Base-by-base conservation (phyloP, 177 flowering plant species). In the Vitis hybrid region DNA sequence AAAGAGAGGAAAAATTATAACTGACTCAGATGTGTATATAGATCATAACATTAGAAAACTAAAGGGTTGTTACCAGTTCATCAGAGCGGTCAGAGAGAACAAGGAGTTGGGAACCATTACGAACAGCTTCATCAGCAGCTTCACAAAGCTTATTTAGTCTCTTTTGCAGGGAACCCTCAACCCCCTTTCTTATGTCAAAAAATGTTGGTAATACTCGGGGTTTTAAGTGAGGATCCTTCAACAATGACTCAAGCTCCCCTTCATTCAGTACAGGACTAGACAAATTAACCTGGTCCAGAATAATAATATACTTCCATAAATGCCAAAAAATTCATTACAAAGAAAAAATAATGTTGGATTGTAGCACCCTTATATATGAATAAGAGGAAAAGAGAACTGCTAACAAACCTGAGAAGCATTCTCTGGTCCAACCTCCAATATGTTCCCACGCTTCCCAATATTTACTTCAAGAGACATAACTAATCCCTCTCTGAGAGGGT, bases 381-480 rank as follows among this genome's bases (percentile, higher is more conserved):
- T 11, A 3, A 3, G 56, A 56, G 20, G 15, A 58, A 66, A 31
- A 19, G 54, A 44, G 17, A 58, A 66, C 9, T n/a, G 22, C 51
- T 60, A 59, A 75, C 75, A 65, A 66, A 93, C 99, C 98, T 96
- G 99, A 57, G 97, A 85, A 70, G 97, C 99, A 83, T 94, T 96
- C 67, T 94, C 95, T 68, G 99, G 98, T 73, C 99, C 99, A 84
- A 85, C 83, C 77, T 90, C 98, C 81, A 96, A 81, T 71, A 96
- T 90, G 79, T 96, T 96, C 69, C 94, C 81, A 66, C 99, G 87
- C 83, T 94, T 94, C 59, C 99, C 99, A 75, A 96, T 81, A 80
- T 86, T 94, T 64, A 94, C 93, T 80, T 96, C 99, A 79, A 96
- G 98, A 72, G 99, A 96, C 99, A 96, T 96, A 63, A 96, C 99